These are phyloP conservation scores for Vigna mungo DNA, from an alignment of 306 rosid species.

Conservation along the genomic window DNA sequence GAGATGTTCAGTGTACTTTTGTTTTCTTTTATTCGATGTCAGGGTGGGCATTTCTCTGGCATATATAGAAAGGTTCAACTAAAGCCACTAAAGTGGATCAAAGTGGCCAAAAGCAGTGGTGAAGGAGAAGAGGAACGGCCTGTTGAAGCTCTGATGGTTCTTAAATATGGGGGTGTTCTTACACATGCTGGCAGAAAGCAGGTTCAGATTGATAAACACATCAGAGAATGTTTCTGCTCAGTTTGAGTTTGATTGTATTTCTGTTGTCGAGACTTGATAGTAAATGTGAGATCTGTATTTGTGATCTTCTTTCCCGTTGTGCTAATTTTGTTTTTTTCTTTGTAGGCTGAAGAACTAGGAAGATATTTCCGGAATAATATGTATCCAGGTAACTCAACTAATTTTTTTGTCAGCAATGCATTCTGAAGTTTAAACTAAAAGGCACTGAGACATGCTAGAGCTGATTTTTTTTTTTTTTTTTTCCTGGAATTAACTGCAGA, in stretches of 20 bases:
- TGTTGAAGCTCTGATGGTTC: slow-evolving; percentile 95
- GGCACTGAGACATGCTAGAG: not conserved
- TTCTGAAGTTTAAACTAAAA: slow-evolving; percentile 22
- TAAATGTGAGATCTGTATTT: not conserved
- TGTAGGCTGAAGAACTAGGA: slow-evolving; percentile 98
- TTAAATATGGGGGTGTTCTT: slow-evolving; percentile 96
- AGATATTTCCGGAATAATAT: slow-evolving; percentile 95
- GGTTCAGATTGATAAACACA: slow-evolving; percentile 52
- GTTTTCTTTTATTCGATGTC: slow-evolving; percentile 34
- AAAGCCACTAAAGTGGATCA: slow-evolving; percentile 96
- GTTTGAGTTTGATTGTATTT: slow-evolving; percentile 33
- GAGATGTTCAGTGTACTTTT: slow-evolving; percentile 35
- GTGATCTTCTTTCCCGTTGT: slow-evolving; percentile 24
- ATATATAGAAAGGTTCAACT: slow-evolving; percentile 95
- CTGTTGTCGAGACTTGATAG: not conserved
- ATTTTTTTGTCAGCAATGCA: slow-evolving; percentile 24
- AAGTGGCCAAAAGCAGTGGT: slow-evolving; percentile 70
- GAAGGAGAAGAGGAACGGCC: slow-evolving; percentile 98
- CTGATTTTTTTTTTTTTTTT: not conserved
- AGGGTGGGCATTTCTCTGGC: slow-evolving; percentile 99
- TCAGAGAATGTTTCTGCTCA: slow-evolving; percentile 1
- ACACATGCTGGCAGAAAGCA: slow-evolving; percentile 99
- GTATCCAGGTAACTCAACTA: slow-evolving; percentile 79
- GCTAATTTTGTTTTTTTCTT: slow-evolving; percentile 25
- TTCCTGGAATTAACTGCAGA: not conserved